Conservation (phyloP, 2,329 filamentous ascomycete species). For the Epichloe bromicola region DNA sequence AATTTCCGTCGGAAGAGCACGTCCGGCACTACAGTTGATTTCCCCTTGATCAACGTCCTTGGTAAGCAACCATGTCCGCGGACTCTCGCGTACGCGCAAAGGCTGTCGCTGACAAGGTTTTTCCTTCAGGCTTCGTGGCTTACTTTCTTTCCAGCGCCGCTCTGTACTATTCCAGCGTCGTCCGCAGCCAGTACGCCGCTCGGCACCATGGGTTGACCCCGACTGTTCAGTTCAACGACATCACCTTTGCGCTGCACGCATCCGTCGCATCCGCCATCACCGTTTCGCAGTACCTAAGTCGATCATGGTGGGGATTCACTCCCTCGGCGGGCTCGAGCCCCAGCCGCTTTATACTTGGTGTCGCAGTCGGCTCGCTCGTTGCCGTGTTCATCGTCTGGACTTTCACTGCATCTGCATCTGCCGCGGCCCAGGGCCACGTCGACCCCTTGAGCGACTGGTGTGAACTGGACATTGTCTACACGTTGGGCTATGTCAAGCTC, state of each 20-base stretch:
- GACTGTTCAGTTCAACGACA: constrained; percentile 80
- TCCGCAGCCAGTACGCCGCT: constrained; percentile 71
- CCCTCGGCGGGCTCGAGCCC: constrained; percentile 42
- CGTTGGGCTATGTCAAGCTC: constrained; percentile 79
- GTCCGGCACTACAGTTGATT: constrained; percentile 75
- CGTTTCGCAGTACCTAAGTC: constrained; percentile 71
- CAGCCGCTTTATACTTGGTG: constrained; percentile 49
- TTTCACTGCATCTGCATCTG: constrained; percentile 31
- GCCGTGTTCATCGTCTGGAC: constrained; percentile 41
- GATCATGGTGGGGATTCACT: constrained; percentile 62
- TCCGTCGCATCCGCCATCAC: constrained; percentile 57
- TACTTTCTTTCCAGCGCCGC: constrained; percentile 64
- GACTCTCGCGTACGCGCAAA: no score
- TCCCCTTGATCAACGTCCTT: constrained; percentile 63
- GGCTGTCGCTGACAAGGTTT: neutral
- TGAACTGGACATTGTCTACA: constrained; percentile 50
- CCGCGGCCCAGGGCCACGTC: constrained; percentile 16
- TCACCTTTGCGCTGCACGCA: constrained; percentile 76
- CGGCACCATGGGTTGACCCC: constrained; percentile 65
- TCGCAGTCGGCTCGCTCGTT: constrained; percentile 55
- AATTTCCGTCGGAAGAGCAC: constrained; percentile 70
- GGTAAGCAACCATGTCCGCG: constrained; percentile 23
- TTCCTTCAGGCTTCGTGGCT: constrained; percentile 48
- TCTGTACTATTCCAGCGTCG: constrained; percentile 66
- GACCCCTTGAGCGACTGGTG: constrained; percentile 39